Conservation (phyloP, 2,329 filamentous ascomycete species). For the Trichoderma polysporum region DNA sequence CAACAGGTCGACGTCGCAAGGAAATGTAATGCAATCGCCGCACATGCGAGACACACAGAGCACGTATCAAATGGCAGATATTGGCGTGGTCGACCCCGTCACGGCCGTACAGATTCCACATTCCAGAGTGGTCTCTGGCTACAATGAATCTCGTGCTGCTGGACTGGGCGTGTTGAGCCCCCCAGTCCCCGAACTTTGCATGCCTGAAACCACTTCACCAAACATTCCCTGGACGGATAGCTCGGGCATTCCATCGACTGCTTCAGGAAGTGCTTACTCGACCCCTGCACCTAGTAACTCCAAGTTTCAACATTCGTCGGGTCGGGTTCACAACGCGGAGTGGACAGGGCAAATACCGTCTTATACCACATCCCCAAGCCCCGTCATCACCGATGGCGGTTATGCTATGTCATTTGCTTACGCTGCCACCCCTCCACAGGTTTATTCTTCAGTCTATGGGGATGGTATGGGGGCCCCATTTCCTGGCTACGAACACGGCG, state of each 20-base stretch:
- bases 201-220: conserved; percentile 26
- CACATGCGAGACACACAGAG: conserved; percentile 25
- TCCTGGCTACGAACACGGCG: conserved; percentile 38
- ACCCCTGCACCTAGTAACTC: conserved; percentile 43
- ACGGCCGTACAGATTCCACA: conserved; percentile 24
- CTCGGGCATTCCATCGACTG: conserved; percentile 45
- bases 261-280: conserved; percentile 49
- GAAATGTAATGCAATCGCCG: conserved; percentile 21
- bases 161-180: conserved; percentile 27
- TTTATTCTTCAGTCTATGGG: conserved; percentile 38
- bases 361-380: conserved; percentile 27
- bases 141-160: conserved; percentile 28
- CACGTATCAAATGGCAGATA: conserved; percentile 26
- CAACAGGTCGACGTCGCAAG: conserved; percentile 16
- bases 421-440: conserved; percentile 30
- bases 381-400: conserved; percentile 26
- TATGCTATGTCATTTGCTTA: conserved; percentile 34
- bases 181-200: conserved; percentile 24
- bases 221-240: conserved; percentile 36
- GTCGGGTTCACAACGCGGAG: conserved; percentile 31
- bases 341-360: conserved; percentile 36
- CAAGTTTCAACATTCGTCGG: conserved; percentile 29
- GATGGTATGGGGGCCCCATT: conserved; percentile 33
- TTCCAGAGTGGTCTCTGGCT: conserved; percentile 23
- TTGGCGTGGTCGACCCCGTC: conserved; percentile 26